Evolutionary conservation across 768 basidiomycete genomes (phyloP), one percentile per base, ranked within the genome.

Genomic region (Psilocybe azurescens): DNA sequence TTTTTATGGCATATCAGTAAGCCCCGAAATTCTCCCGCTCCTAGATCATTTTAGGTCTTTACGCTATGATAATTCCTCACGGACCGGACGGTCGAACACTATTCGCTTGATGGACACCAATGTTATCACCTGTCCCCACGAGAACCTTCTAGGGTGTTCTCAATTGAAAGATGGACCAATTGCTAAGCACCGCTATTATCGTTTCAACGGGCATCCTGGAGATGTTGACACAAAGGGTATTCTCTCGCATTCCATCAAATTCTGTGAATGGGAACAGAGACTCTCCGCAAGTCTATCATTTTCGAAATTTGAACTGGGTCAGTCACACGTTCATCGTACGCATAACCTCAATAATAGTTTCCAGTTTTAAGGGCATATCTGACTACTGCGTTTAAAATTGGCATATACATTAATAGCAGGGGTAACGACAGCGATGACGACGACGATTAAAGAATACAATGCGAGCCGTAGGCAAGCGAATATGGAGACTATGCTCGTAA

Each of bases 371-470:
- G 41, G 9, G 5, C 11, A 9, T 44, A 5, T 44, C 41, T 44
- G n/a, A 16, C n/a, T 36, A 36, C 14, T 44, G 41, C 11, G 11
- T 44, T 44, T 14, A 44, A 39, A 39, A 44, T 16, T 44, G n/a
- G n/a, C 41, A 44, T 11, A 44, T 44, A 44, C 14, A n/a, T 44
- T 44, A 11, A 44, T 44, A 36, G 33, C n/a, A 44, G 11, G 41
- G 14, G 41, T 44, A 18, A 39, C 33, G 32, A 49, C 24, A 47
- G 16, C 36, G 14, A 28, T 51, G 50, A n/a, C 46, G 50, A 50
- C 20, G 44, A 28, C 1, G 29, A 52, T 10, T n/a, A 29, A 59
- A 57, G 44, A 53, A 57, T 62, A 67, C 59, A 67, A 62, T 64
- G 63, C 61, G 65, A 54, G 53, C 57, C 47, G 36, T 56, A 30